Percentiles rank a stretch among this genome's conserved stretches.
Conservation (phyloP, 2,329 filamentous ascomycete species). For the Pseudovirgaria hyperparasitica region DNA sequence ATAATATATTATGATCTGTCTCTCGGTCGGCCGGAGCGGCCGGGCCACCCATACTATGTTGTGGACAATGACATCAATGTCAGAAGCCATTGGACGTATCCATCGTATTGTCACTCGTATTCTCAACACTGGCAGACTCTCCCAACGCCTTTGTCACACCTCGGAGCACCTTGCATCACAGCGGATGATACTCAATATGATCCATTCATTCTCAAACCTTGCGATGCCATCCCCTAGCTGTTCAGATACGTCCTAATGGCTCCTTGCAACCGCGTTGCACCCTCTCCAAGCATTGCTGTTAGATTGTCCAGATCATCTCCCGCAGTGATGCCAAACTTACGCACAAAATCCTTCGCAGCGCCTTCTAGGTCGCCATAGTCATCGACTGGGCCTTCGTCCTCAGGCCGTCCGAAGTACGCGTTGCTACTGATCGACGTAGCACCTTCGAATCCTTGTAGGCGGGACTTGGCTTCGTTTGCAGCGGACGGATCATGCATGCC, state of each 20-base stretch:
- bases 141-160: too few relatives aligned
- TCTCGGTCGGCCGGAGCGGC: too few relatives aligned
- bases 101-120: too few relatives aligned
- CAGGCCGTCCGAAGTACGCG: conserved; percentile 89
- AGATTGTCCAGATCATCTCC: conserved; percentile 93
- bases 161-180: too few relatives aligned
- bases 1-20: too few relatives aligned
- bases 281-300: conserved; percentile 70
- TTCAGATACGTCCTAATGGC: conserved; percentile 27
- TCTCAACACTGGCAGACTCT: too few relatives aligned
- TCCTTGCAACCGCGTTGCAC: conserved; percentile 68
- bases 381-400: conserved; percentile 59
- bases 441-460: conserved; percentile 86
- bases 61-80: too few relatives aligned
- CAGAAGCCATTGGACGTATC: too few relatives aligned
- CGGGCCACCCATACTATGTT: too few relatives aligned
- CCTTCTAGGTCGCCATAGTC: conserved; percentile 82
- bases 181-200: too few relatives aligned
- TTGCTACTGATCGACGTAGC: conserved; percentile 89
- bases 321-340: conserved; percentile 89
- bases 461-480: conserved; percentile 73
- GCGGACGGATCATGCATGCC: conserved; percentile 69
- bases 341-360: conserved; percentile 92
- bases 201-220: too few relatives aligned
- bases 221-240: too few relatives aligned